A percentile compares a stretch with the other conserved stretches of the same genome.
Conservation (phyloP, 306 rosid species). For the Begonia masoniana region DNA sequence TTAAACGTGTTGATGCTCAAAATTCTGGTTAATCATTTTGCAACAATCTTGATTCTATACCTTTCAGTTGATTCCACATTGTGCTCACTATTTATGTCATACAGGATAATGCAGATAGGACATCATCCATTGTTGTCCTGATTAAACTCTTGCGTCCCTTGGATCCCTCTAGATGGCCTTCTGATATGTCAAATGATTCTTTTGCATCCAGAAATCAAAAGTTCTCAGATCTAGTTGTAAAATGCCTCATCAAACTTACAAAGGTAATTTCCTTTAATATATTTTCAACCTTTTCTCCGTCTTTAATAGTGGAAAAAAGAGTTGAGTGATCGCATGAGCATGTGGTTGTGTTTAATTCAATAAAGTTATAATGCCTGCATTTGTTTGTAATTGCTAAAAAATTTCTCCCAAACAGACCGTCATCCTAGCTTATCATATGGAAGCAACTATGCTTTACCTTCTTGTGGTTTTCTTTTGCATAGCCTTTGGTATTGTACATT, state of each 20-base stretch:
- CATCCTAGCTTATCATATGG: too few relatives aligned
- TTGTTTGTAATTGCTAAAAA: too few relatives aligned
- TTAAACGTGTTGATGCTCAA: slow-evolving; percentile 95
- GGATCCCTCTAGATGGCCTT: slow-evolving; percentile 98
- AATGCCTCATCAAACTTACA: slow-evolving; percentile 97
- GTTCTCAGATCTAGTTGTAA: slow-evolving; percentile 92
- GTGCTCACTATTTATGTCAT: slow-evolving; percentile 4
- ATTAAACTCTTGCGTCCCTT: slow-evolving; percentile 82
- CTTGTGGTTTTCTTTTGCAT: too few relatives aligned
- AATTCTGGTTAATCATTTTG: slow-evolving; percentile 54
- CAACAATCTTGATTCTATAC: slow-evolving; percentile 1
- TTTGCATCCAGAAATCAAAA: slow-evolving; percentile 85
- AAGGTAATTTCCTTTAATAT: slow-evolving; percentile 34
- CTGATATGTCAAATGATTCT: slow-evolving; percentile 73
- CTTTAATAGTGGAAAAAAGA: too few relatives aligned
- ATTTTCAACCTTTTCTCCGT: too few relatives aligned
- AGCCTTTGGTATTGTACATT: too few relatives aligned
- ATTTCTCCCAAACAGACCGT: too few relatives aligned
- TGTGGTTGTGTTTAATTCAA: too few relatives aligned
- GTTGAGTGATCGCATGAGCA: too few relatives aligned
- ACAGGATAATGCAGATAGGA: slow-evolving; percentile 98
- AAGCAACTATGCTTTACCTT: too few relatives aligned
- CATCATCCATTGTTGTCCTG: slow-evolving; percentile 89
- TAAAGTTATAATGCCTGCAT: too few relatives aligned
- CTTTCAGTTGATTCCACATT: not conserved